Evolutionary conservation across 768 basidiomycete genomes (phyloP), one percentile per base, ranked within the genome.

Genomic region (Mycena rosella): DNA sequence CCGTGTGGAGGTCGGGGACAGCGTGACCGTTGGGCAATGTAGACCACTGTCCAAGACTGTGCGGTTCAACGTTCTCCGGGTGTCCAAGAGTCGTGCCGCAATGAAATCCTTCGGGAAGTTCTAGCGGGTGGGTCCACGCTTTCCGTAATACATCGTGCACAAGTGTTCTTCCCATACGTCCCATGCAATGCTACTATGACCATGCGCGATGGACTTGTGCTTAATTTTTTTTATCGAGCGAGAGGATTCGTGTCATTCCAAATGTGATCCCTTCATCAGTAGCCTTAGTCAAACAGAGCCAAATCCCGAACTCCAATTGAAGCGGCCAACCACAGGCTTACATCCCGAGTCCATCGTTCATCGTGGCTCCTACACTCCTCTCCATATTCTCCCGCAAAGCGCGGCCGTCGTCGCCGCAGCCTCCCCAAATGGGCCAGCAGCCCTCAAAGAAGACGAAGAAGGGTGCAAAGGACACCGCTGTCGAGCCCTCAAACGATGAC

Each of bases 1-100:
- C 94, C 98, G 98, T 85, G 96, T 96, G 67, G 96, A 99, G 79
- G 61, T 90, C 58, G 98, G 98, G 30, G 98, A 99, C 79, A 83
- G 86, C 63, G 98, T 99, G 73, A 99, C 96, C 67, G 96, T 99
- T 72, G 96, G 96, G 38, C 98, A 99, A 89, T 99, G 98, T 87
- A 93, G 98, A 79, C 98, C 98, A 74, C 83, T 99, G 76, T 99
- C 98, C 68, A 99, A 99, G 85, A 99, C 97, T 36, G 95, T 98
- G 76, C 94, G 98, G 56, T 99, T 99, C 92, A 99, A 99, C 84
- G 98, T 99, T 65, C 82, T 99, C 79, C 93, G 96, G 76, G 97
- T 99, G 81, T 80, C 90, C 72, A 95, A 93, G 90, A 96, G 84
- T 90, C 96, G 96, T 89, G 95, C 95, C 14, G 79, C 95, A 36